Conservation (phyloP, 2,329 filamentous ascomycete genomes). For the Alternaria dauci region DNA sequence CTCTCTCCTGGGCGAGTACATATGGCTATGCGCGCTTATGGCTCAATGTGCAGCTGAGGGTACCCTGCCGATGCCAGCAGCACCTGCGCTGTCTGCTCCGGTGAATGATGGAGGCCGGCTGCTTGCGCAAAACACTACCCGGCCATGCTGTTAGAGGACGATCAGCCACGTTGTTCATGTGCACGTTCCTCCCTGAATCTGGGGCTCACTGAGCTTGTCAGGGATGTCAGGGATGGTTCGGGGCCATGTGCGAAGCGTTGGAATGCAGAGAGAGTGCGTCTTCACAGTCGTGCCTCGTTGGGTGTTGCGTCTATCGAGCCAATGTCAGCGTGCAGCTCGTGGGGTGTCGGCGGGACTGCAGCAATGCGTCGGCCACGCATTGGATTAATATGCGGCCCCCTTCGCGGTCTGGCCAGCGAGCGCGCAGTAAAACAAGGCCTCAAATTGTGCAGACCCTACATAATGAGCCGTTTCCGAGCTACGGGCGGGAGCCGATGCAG, state of each 20-base stretch:
- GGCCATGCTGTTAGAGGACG: slow-evolving; percentile 2
- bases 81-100: not conserved
- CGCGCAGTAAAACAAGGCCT: slow-evolving; percentile 19
- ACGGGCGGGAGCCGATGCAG: slow-evolving; percentile 26
- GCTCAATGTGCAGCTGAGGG: not conserved
- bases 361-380: slow-evolving; percentile 26
- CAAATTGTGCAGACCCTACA: slow-evolving; percentile 31
- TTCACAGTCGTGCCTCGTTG: not conserved
- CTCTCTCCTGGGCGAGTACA: slow-evolving; percentile 1
- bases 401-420: slow-evolving; percentile 29
- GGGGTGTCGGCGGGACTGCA: slow-evolving; percentile 17
- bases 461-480: slow-evolving; percentile 26
- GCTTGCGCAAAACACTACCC: not conserved
- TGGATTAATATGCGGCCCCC: slow-evolving; percentile 14
- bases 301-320: slow-evolving; percentile 3
- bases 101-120: not conserved
- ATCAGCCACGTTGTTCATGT: slow-evolving; percentile 17
- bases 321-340: slow-evolving; percentile 1
- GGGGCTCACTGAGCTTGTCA: slow-evolving; percentile 6
- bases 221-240: slow-evolving; percentile 6
- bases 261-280: not conserved
- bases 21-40: not conserved
- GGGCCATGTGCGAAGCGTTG: not conserved
- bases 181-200: slow-evolving; percentile 10
- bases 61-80: not conserved